These are phyloP conservation scores for Citrus hindsii DNA, from an alignment of 345 rosid species.

Conservation along the genomic window DNA sequence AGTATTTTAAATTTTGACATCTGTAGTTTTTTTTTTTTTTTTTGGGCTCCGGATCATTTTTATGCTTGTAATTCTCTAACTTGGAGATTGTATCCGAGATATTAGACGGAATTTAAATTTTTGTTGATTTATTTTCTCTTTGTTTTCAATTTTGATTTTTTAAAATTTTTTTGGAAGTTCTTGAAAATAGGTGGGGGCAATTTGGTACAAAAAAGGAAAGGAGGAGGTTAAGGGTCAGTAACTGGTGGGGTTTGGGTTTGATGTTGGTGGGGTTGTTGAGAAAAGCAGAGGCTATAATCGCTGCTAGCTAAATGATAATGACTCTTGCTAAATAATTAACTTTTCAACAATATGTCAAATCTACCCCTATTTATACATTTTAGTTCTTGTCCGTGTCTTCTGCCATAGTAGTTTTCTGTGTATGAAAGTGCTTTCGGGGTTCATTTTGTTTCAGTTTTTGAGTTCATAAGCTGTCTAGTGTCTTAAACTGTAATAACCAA, in stretches of 20 bases:
- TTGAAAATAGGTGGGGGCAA: neutral
- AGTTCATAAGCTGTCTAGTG: neutral
- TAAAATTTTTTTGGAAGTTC: too few species aligned
- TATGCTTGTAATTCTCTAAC: constrained; percentile 14
- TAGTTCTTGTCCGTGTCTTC: neutral
- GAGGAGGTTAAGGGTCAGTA: constrained; percentile 3
- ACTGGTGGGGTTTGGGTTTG: constrained; percentile 21
- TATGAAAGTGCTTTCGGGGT: neutral
- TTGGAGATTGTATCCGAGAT: constrained; percentile 19
- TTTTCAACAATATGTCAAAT: neutral
- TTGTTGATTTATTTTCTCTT: neutral
- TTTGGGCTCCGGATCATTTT: constrained; percentile 14
- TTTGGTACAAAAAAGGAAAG: neutral
- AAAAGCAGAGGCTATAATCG: constrained; percentile 25
- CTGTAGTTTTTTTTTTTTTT: neutral
- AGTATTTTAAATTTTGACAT: neutral
- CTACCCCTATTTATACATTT: neutral
- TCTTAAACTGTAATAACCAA: neutral
- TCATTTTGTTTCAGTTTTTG: neutral
- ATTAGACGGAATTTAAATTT: constrained; percentile 10
- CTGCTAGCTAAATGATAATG: constrained; percentile 15
- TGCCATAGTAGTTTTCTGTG: too few species aligned
- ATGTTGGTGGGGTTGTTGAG: constrained; percentile 38
- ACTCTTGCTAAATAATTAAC: constrained; percentile 1
- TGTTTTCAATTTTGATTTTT: too few species aligned